These are phyloP conservation scores for Acacia crassicarpa DNA, from an alignment of 306 rosid species.

Conservation along the genomic window DNA sequence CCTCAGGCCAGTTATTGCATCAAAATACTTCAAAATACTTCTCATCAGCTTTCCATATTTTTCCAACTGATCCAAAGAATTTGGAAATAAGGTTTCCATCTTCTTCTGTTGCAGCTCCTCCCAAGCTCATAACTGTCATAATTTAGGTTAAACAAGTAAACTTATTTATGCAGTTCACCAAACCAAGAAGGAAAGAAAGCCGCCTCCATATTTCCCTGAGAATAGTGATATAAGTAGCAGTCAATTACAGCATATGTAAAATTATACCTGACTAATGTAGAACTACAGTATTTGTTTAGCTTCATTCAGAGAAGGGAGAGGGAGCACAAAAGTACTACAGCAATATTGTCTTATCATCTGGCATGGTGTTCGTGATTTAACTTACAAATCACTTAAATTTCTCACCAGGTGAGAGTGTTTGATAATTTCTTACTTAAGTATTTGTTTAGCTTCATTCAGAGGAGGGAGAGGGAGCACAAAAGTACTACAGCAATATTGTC, in stretches of 20 bases:
- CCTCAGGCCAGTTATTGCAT: conserved; percentile 94
- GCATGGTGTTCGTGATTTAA: no score
- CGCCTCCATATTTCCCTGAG: conserved; percentile 74
- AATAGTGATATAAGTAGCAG: conserved; percentile 28
- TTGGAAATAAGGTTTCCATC: conserved; percentile 69
- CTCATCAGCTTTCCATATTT: conserved; percentile 86
- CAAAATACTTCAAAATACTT: conserved; percentile 83
- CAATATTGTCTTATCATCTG: background rate
- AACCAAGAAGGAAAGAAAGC: conserved; percentile 39
- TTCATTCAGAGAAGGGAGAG: background rate
- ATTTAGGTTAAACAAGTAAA: conserved; percentile 11
- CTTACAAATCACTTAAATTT: no score
- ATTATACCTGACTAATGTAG: conserved; percentile 10
- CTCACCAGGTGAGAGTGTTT: background rate
- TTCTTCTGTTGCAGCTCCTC: conserved; percentile 78
- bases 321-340: background rate
- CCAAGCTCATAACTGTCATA: background rate
- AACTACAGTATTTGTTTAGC: conserved; percentile 3
- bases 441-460: conserved; percentile 18
- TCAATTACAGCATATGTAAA: background rate
- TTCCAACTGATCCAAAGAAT: conserved; percentile 89
- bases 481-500: background rate
- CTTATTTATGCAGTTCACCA: no score
- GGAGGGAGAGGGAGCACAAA: background rate
- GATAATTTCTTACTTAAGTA: no score